Conservation (phyloP, 768 basidiomycete genomes). For the Tubosaeta sp. region DNA sequence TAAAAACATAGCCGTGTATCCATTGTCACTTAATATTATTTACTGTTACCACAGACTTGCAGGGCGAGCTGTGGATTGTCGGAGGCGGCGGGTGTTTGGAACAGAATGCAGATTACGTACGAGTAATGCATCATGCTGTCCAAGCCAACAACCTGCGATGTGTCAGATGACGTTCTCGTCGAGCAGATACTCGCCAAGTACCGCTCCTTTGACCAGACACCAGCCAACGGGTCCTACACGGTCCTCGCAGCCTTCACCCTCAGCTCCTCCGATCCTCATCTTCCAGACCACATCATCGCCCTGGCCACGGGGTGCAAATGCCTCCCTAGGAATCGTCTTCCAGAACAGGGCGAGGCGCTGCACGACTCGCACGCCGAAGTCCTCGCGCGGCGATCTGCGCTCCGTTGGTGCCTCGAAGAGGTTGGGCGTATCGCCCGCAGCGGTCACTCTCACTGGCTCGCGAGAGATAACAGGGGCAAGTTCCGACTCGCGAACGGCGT, state of each 20-base stretch:
- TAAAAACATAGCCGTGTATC: conserved; percentile 22
- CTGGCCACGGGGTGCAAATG: conserved; percentile 85
- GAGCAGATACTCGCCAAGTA: conserved; percentile 42
- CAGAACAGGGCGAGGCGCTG: conserved; percentile 67
- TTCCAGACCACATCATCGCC: conserved; percentile 53
- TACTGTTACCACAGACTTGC: conserved; percentile 8
- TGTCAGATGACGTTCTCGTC: conserved; percentile 29
- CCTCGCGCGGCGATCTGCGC: conserved; percentile 74
- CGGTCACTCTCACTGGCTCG: conserved; percentile 48
- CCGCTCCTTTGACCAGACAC: conserved; percentile 42
- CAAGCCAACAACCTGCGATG: neutral
- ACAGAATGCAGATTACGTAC: too few relatives aligned
- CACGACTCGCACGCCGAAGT: conserved; percentile 94
- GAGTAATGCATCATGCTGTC: too few relatives aligned
- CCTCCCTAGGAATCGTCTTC: conserved; percentile 58
- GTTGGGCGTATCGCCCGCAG: conserved; percentile 27
- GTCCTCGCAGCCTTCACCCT: conserved; percentile 58
- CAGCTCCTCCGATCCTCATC: conserved; percentile 26
- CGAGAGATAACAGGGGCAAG: conserved; percentile 30
- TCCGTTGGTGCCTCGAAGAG: conserved; percentile 80
- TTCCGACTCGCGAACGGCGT: conserved; percentile 47
- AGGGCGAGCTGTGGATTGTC: too few relatives aligned
- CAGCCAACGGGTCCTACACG: conserved; percentile 56
- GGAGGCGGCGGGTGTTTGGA: too few relatives aligned
- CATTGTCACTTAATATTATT: conserved; percentile 21